A percentile compares a stretch with the other conserved stretches of the same genome.
Evolutionary conservation across 306 rosid species (phyloP).

Genomic region (Cucurbita pepo): DNA sequence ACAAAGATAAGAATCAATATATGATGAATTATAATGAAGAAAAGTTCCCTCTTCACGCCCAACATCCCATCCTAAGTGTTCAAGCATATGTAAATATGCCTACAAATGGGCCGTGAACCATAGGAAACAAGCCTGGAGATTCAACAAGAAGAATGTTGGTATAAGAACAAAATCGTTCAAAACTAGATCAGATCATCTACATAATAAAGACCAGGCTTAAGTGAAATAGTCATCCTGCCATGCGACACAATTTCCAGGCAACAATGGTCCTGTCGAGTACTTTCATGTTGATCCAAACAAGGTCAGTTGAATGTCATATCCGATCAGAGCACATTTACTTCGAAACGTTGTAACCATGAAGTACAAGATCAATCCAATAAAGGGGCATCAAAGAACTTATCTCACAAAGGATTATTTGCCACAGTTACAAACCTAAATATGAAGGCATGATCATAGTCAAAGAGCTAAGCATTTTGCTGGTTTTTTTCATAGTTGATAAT

Average conservation of each 20-base stretch:
- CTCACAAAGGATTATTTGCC: neutral
- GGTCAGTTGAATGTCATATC: neutral
- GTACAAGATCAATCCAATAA: neutral
- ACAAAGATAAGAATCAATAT: neutral
- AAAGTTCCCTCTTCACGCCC: neutral
- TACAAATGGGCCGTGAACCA: neutral
- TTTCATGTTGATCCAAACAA: neutral
- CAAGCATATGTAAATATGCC: neutral
- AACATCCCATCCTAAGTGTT: neutral
- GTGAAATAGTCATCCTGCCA: neutral
- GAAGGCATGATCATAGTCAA: neutral
- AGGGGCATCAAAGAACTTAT: neutral
- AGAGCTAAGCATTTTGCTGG: neutral
- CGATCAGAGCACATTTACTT: neutral
- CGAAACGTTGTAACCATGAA: neutral
- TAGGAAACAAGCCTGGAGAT: neutral
- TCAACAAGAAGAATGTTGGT: neutral
- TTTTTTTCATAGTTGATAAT: too few species aligned
- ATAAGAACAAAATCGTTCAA: neutral
- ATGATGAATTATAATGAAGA: neutral
- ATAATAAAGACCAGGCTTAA: neutral
- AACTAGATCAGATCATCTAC: neutral
- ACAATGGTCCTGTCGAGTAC: neutral
- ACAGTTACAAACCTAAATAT: neutral
- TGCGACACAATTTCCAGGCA: neutral